phyloP scores from a whole-genome alignment of 2,329 filamentous ascomycete species.

The Cercospora sojina region DNA sequence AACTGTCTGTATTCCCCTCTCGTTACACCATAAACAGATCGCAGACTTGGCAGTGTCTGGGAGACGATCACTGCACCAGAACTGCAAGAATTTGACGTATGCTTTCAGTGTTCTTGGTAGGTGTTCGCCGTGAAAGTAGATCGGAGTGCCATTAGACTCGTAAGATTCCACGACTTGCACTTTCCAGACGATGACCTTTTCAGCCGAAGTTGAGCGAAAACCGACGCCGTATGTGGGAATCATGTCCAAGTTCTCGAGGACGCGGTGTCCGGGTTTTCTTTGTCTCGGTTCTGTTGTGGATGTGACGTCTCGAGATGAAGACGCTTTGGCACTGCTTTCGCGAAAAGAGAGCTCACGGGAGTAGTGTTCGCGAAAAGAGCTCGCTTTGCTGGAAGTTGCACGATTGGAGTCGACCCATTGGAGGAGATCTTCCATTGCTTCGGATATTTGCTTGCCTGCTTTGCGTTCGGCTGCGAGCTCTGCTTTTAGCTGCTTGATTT shows the following conservation, averaged over 20 bases:
- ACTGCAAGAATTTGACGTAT: slow-evolving; percentile 12
- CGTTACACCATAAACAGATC: slow-evolving; percentile 6
- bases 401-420: slow-evolving; percentile 8
- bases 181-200: slow-evolving; percentile 7
- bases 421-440: slow-evolving; percentile 12
- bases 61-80: slow-evolving; percentile 4
- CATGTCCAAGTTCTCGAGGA: slow-evolving; percentile 2
- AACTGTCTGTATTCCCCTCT: neutral
- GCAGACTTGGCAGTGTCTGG: neutral
- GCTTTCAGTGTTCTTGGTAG: slow-evolving; percentile 6
- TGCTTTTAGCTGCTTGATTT: slow-evolving; percentile 1
- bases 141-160: slow-evolving; percentile 1
- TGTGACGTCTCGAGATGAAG: neutral
- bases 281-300: neutral
- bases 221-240: slow-evolving; percentile 8
- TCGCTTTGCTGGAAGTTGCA: neutral
- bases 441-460: slow-evolving; percentile 8
- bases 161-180: slow-evolving; percentile 7
- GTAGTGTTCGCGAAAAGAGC: neutral
- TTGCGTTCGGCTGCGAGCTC: neutral
- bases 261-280: neutral
- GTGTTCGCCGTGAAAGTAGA: slow-evolving; percentile 7
- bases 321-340: neutral
- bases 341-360: neutral
- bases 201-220: neutral